A percentile compares a stretch with the other conserved stretches of the same genome.
Conservation (phyloP, 495 filamentous ascomycete genomes). For the Penicillium flavigenum region DNA sequence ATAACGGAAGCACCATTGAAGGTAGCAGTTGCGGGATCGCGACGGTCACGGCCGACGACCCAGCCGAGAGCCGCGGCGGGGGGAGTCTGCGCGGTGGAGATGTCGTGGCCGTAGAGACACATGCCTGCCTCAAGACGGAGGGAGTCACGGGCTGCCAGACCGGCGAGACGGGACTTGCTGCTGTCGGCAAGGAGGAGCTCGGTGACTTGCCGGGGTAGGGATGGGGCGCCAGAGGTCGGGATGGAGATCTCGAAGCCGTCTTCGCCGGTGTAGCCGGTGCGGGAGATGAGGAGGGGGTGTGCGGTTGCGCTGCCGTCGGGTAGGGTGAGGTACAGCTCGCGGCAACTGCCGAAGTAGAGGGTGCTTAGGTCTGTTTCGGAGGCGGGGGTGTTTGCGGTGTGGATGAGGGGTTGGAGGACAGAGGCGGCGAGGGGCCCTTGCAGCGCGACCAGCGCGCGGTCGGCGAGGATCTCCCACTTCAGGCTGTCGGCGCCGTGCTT, state of each 20-base stretch:
- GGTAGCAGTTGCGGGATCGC: constrained; percentile 50
- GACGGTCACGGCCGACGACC: constrained; percentile 78
- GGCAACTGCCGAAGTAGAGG: constrained; percentile 79
- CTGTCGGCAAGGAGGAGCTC: constrained; percentile 63
- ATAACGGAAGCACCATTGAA: constrained; percentile 79
- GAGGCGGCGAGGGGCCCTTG: constrained; percentile 77
- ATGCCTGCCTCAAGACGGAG: constrained; percentile 93
- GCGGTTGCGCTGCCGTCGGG: constrained; percentile 43
- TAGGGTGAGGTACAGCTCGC: constrained; percentile 53
- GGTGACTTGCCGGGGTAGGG: constrained; percentile 46
- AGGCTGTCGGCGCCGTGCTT: constrained; percentile 51
- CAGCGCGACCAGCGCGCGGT: constrained; percentile 72
- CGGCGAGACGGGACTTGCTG: constrained; percentile 72
- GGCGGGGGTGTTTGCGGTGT: constrained; percentile 36
- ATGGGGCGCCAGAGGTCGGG: constrained; percentile 45
- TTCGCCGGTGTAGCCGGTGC: constrained; percentile 95
- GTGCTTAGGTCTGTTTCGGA: constrained; percentile 57
- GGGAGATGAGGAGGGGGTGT: constrained; percentile 68
- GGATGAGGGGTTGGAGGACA: constrained; percentile 59
- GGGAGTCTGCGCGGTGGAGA: constrained; percentile 85
- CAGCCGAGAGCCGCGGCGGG: constrained; percentile 80
- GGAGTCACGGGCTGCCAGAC: constrained; percentile 87
- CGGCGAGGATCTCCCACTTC: constrained; percentile 67
- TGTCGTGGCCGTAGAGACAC: constrained; percentile 98
- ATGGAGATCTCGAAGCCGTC: constrained; percentile 97